A percentile compares a stretch with the other conserved stretches of the same genome.
Evolutionary conservation across 1,284 basidiomycete genomes (phyloP).

Genomic region (Ganoderma sp.): DNA sequence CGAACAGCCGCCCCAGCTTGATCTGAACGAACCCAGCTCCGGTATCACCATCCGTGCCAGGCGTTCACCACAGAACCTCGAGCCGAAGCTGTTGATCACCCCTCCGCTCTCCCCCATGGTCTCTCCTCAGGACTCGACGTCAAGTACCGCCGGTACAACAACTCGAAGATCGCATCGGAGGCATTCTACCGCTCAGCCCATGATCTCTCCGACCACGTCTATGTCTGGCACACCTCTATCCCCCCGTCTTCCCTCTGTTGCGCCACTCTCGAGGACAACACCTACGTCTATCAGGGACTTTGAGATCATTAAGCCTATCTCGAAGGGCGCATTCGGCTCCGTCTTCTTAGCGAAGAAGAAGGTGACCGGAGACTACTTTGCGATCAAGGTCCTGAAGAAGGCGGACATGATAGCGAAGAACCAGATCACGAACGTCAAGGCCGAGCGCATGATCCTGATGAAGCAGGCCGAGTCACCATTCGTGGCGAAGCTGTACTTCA

Average conservation of each 20-base stretch:
- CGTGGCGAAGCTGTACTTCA: constrained; percentile 98
- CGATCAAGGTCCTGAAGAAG: constrained; percentile 99
- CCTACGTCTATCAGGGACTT: constrained; percentile 98
- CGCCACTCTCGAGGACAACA: constrained; percentile 78
- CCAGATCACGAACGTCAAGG: constrained; percentile 99
- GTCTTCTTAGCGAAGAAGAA: constrained; percentile 99
- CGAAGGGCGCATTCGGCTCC: constrained; percentile 98
- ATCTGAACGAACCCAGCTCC: constrained; percentile 57
- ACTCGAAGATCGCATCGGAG: constrained; percentile 66
- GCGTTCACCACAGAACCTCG: constrained; percentile 68
- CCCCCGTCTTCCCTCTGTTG: constrained; percentile 84
- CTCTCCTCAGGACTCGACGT: constrained; percentile 57
- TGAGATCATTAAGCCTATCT: constrained; percentile 99
- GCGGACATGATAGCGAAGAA: constrained; percentile 99
- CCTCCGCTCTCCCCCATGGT: constrained; percentile 78
- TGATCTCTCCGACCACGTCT: constrained; percentile 61
- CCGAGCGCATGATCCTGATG: constrained; percentile 99
- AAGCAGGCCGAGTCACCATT: constrained; percentile 99
- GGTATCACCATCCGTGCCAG: constrained; percentile 45
- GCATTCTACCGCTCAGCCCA: constrained; percentile 72
- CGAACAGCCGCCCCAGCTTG: constrained; percentile 65
- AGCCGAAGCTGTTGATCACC: constrained; percentile 69
- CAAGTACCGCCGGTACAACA: constrained; percentile 29
- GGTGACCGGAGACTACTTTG: constrained; percentile 97
- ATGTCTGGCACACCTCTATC: constrained; percentile 72